Percentiles rank a stretch among this genome's conserved stretches.
These are phyloP conservation scores for Tylopilus rubrobrunneus DNA, from an alignment of 768 basidiomycete species.

Conservation along the genomic window DNA sequence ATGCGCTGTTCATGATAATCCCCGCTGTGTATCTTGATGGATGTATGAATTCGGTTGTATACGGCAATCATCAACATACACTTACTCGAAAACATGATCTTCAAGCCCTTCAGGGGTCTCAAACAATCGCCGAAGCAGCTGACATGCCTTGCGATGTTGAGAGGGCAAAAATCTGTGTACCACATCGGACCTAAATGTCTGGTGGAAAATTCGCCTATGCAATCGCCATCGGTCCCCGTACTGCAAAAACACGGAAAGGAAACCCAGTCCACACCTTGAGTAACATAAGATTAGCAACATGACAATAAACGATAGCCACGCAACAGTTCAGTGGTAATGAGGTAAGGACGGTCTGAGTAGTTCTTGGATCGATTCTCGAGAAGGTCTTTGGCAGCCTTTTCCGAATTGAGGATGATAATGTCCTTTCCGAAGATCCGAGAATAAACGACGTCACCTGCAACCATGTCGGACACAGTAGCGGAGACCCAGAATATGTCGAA, in stretches of 20 bases:
- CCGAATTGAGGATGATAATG: neutral
- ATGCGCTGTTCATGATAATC: constrained; percentile 2
- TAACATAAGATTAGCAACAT: no score
- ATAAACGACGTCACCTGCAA: neutral
- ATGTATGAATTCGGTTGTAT: neutral
- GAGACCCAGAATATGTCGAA: neutral
- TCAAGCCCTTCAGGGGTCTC: neutral
- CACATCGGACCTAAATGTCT: neutral
- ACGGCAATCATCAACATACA: no score
- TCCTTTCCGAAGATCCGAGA: neutral
- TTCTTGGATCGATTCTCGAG: neutral
- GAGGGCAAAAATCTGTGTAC: neutral
- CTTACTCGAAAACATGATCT: constrained; percentile 8
- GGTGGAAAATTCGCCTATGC: neutral
- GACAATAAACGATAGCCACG: neutral
- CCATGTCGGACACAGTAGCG: neutral
- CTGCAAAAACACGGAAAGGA: neutral
- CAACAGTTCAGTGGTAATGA: neutral
- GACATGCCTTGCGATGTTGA: constrained; percentile 3
- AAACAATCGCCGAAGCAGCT: constrained; percentile 1
- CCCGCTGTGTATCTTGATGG: neutral
- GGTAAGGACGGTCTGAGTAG: neutral
- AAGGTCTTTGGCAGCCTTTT: neutral
- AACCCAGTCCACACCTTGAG: neutral
- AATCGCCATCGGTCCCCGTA: constrained; percentile 11